Base-by-base conservation (phyloP, 2,329 filamentous ascomycete genomes). In the Claviceps sorghi region DNA sequence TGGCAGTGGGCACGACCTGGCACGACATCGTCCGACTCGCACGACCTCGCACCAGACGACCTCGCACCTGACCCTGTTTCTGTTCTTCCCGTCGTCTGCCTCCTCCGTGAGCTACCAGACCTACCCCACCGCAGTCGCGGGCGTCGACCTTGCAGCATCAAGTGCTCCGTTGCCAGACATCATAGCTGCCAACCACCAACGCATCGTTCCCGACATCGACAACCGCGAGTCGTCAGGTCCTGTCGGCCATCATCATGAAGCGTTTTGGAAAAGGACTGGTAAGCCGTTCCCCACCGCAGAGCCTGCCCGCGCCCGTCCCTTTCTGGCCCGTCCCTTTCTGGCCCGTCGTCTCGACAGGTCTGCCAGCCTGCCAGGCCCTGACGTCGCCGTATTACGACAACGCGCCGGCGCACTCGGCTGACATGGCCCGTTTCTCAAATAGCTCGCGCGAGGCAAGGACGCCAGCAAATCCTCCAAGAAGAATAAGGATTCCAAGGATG, bases 371-470 rank as follows among this genome's bases (percentile, higher is more conserved):
- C 29, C 32, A 43, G 40, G 53, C 45, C n/a, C 43, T 34, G 38
- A 34, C 13, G 48, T 43, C 44, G 44, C 49, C 45, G 22, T n/a
- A n/a, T 49, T 43, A 32, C 47, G 42, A 50, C 22, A 32, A 48
- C 51, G 51, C 51, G 48, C 45, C 41, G 51, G 51, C 51, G 50
- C 53, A 52, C 40, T 36, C 19, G 42, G 29, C 38, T 57, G 19
- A 65, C 64, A 44, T 43, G 29, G 32, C 32, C n/a, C 19, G 1
- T 21, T 51, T 40, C 47, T 52, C 52, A 26, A 46, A 67, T 79
- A 96, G 88, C 87, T 96, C 75, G 93, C 88, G 70, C 83, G 89
- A 73, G 84, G 86, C 65, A 95, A 95, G 77, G 85, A 80, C 67
- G 78, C 84, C 61, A 86, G 84, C 73, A 95, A 95, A 75, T 87